Evolutionary conservation across 2,329 filamentous ascomycete species (phyloP).

Genomic region (Arthroderma sp.): DNA sequence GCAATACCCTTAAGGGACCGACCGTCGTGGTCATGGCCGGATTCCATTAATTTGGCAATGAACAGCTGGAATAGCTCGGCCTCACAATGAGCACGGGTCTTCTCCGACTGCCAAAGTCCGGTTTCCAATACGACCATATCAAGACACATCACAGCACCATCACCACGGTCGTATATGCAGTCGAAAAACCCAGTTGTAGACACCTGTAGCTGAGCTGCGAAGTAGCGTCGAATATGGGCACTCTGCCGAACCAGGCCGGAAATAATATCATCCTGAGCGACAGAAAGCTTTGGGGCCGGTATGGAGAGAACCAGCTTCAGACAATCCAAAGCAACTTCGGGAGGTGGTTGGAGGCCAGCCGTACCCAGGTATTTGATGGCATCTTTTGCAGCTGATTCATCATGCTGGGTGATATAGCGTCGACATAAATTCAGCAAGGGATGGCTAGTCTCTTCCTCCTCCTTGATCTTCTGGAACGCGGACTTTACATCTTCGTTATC

Average conservation of each 20-base stretch:
- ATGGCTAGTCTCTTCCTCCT: slow-evolving; percentile 30
- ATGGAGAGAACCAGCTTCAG: slow-evolving; percentile 30
- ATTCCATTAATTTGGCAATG: slow-evolving; percentile 80
- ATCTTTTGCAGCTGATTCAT: slow-evolving; percentile 33
- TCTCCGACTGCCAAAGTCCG: slow-evolving; percentile 33
- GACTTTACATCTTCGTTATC: slow-evolving; percentile 33
- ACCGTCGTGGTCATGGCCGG: slow-evolving; percentile 59
- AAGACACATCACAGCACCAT: slow-evolving; percentile 34
- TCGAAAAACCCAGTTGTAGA: slow-evolving; percentile 37
- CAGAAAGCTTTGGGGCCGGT: slow-evolving; percentile 23
- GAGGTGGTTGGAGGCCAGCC: slow-evolving; percentile 31
- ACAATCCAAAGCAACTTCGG: slow-evolving; percentile 30
- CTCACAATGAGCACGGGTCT: slow-evolving; percentile 31
- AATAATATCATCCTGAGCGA: slow-evolving; percentile 34
- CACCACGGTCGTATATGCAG: slow-evolving; percentile 36
- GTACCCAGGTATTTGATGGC: slow-evolving; percentile 30
- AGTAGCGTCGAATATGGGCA: slow-evolving; percentile 28
- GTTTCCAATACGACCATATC: slow-evolving; percentile 34
- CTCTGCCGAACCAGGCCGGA: slow-evolving; percentile 33
- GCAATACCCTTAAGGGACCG: slow-evolving; percentile 49
- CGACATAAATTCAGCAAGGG: slow-evolving; percentile 33
- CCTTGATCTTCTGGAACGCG: slow-evolving; percentile 32
- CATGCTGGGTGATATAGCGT: slow-evolving; percentile 28
- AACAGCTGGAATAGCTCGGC: slow-evolving; percentile 47
- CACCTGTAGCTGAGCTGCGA: slow-evolving; percentile 29